Conservation (phyloP, 176 grass and related monocot species). For the Aegilops sharonensis region DNA sequence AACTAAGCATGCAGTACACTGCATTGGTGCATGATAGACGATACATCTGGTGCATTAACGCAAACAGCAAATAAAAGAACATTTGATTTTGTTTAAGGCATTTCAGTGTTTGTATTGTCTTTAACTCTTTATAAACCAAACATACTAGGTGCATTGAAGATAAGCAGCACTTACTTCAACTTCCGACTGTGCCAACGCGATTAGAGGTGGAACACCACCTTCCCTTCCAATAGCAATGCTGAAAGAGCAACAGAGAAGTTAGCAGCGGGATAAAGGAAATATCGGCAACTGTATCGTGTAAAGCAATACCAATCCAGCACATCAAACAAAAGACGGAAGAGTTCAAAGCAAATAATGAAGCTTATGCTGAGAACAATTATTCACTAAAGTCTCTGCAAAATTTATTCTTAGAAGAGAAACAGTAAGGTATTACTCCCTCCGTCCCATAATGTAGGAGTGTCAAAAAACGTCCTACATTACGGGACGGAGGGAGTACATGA, state of each 20-base stretch:
- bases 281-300: not conserved
- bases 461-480: too few species aligned
- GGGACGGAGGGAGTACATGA: not conserved
- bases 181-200: constrained; percentile 84
- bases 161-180: constrained; percentile 73
- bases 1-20: not conserved
- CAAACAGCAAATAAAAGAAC: not conserved
- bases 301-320: not conserved
- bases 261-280: not conserved
- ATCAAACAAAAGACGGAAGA: not conserved
- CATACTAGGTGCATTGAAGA: not conserved
- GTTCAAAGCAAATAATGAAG: not conserved
- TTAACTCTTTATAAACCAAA: not conserved
- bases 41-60: not conserved
- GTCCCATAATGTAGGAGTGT: too few species aligned
- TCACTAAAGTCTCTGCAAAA: not conserved
- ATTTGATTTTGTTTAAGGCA: not conserved
- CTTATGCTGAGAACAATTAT: not conserved
- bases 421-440: not conserved
- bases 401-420: not conserved
- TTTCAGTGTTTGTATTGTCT: not conserved
- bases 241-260: constrained; percentile 27
- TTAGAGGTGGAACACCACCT: constrained; percentile 85
- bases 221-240: constrained; percentile 98
- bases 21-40: too few species aligned